Evolutionary conservation across 1,139 yeast genomes (phyloP).

Genomic region (Pichia sp.): DNA sequence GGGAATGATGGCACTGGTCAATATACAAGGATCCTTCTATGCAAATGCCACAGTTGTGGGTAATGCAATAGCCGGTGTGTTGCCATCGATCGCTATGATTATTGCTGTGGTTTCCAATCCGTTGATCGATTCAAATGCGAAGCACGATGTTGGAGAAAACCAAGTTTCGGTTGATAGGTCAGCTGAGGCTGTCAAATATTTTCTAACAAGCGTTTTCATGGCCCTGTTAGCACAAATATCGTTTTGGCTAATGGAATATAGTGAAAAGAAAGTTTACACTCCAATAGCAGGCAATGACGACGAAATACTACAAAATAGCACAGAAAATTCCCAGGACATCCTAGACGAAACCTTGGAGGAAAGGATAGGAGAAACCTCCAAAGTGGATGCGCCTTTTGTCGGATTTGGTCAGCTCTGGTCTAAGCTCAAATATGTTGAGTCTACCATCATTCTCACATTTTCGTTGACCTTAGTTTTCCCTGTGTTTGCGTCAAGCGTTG

Average conservation of each 20-base stretch:
- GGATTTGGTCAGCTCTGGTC: slow-evolving; percentile 46
- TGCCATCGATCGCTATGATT: slow-evolving; percentile 77
- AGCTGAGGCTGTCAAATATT: slow-evolving; percentile 46
- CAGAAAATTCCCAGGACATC: not conserved
- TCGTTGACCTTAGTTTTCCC: slow-evolving; percentile 80
- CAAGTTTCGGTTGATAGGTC: slow-evolving; percentile 18
- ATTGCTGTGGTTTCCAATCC: slow-evolving; percentile 45
- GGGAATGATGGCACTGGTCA: slow-evolving; percentile 85
- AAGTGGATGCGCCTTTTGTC: slow-evolving; percentile 7
- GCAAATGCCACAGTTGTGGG: slow-evolving; percentile 93
- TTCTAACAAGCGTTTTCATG: slow-evolving; percentile 65
- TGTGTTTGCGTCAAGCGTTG: slow-evolving; percentile 75
- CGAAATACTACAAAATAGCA: slow-evolving; percentile 7
- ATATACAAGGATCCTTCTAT: slow-evolving; percentile 69
- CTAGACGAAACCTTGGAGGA: slow-evolving; percentile 7
- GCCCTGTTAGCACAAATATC: slow-evolving; percentile 42
- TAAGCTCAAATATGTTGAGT: slow-evolving; percentile 59
- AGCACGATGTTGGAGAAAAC: slow-evolving; percentile 13
- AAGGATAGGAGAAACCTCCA: slow-evolving; percentile 1
- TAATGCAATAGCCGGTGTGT: slow-evolving; percentile 88
- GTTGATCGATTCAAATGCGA: not conserved
- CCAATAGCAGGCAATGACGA: slow-evolving; percentile 1
- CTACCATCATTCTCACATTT: slow-evolving; percentile 72
- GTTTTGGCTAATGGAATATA: slow-evolving; percentile 35
- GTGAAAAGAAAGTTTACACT: slow-evolving; percentile 18